Base-by-base conservation (phyloP, 345 rosid genomes). In the Psidium guajava region DNA sequence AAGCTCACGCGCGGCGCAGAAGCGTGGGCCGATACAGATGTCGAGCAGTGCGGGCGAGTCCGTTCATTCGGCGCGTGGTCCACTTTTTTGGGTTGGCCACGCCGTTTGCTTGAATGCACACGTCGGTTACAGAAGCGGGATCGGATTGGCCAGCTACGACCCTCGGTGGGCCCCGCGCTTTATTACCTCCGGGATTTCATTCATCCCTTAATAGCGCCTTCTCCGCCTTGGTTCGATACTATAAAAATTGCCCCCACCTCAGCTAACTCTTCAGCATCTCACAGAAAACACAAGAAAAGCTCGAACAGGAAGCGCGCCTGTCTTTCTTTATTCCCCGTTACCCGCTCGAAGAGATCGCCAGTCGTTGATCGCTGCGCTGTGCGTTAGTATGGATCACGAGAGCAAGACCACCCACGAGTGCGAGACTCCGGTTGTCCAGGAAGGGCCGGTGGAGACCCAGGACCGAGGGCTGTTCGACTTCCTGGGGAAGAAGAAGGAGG, bases 401-500 rank as follows among this genome's bases (percentile, higher is more conserved):
- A 84, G 83, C 87, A 90, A 94, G 88, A 73, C 61, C 44, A 89
- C 87, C 86, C 89, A 89, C 50, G 96, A 91, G 90, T 58, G 32
- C 27, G 92, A 92, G 89, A 85, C 90, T 86, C 51, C 84, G 44
- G 89, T 86, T 42, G 87, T 86, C 86, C 73, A 47, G 56, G 88
- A 84, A 64, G 88, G 58, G 55, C 85, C 53, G 2, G 83, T 83
- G 82, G 98, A 94, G 91, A 75, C 86, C 84, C 90, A 82, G 84
- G 98, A 97, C 85, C 94, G 98, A 9, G 99, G 99, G 54, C 0
- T 95, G 89, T 92, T 95, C 84, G 98, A 93, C 92, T 93, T 97
- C 95, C 1, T 93, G 91, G 90, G 92, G 86, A 94, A 93, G 93
- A 94, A 95, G 87, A 85, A 94, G 54, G 95, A 93, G 8, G 92